Evolutionary conservation across 208 protist genomes (phyloP).

Genomic region (Trypanosoma mega): DNA sequence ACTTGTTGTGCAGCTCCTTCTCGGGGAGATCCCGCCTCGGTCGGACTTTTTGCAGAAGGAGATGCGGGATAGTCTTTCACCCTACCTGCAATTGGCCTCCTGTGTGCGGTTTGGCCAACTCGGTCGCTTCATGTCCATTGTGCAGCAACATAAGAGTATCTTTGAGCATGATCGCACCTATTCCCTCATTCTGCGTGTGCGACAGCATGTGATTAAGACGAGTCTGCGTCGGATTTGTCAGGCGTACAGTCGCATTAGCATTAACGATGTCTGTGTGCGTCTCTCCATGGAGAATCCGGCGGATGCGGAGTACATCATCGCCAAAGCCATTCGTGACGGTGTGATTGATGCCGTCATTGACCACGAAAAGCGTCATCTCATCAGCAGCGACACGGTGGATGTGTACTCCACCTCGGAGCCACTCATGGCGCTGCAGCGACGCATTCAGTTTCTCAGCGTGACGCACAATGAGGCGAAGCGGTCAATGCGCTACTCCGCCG

Average conservation of each 20-base stretch:
- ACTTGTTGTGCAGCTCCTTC: constrained; percentile 96
- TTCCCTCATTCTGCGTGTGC: constrained; percentile 94
- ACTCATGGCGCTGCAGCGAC: constrained; percentile 91
- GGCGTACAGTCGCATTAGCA: constrained; percentile 97
- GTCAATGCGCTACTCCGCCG: constrained; percentile 86
- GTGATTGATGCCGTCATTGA: constrained; percentile 97
- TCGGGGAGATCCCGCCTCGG: constrained; percentile 97
- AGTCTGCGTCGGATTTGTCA: constrained; percentile 96
- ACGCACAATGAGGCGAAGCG: constrained; percentile 96
- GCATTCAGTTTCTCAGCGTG: constrained; percentile 95
- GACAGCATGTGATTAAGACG: constrained; percentile 98
- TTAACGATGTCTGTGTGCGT: constrained; percentile 95
- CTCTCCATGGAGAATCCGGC: constrained; percentile 94
- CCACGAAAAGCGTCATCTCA: constrained; percentile 90
- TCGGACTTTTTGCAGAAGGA: constrained; percentile 87
- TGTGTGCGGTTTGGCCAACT: constrained; percentile 96
- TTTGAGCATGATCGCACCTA: constrained; percentile 96
- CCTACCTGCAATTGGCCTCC: constrained; percentile 95
- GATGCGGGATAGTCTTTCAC: constrained; percentile 85
- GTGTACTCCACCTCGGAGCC: constrained; percentile 97
- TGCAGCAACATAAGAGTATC: constrained; percentile 84
- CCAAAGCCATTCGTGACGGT: constrained; percentile 97
- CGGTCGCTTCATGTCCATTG: constrained; percentile 88
- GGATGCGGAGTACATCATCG: constrained; percentile 97
- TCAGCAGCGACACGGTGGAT: constrained; percentile 93